Evolutionary conservation across 306 rosid genomes (phyloP).

Genomic region (Vigna radiata): DNA sequence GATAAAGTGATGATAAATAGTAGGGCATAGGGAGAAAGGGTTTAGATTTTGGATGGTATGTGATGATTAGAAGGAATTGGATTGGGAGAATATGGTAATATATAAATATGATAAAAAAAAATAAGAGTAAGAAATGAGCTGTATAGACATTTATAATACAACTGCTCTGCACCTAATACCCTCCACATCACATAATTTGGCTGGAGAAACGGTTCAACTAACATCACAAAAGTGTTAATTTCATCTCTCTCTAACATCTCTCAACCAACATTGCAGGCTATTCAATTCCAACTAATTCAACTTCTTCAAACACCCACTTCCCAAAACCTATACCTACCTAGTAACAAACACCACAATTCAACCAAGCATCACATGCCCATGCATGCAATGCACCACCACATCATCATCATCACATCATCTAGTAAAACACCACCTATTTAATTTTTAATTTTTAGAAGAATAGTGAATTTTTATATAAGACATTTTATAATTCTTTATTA

Average conservation of each 20-base stretch:
- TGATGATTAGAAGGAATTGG: constrained; percentile 25
- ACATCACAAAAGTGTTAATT: constrained; percentile 39
- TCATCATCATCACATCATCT: too few relatives aligned
- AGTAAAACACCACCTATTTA: too few relatives aligned
- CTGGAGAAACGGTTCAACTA: constrained; percentile 62
- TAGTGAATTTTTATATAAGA: too few relatives aligned
- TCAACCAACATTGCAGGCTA: constrained; percentile 54
- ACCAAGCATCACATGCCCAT: not conserved
- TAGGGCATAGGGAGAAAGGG: not conserved
- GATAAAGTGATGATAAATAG: not conserved
- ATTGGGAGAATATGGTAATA: too few relatives aligned
- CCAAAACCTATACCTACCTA: not conserved
- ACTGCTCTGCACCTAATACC: constrained; percentile 58
- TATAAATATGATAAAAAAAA: not conserved
- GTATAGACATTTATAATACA: constrained; percentile 57
- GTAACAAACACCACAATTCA: not conserved
- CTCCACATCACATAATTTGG: constrained; percentile 51
- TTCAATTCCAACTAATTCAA: constrained; percentile 43
- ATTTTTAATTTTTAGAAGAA: too few relatives aligned
- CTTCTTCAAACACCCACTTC: not conserved
- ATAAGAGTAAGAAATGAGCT: constrained; percentile 32
- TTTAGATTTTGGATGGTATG: too few relatives aligned
- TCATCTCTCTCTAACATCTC: constrained; percentile 8
- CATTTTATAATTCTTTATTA: too few relatives aligned
- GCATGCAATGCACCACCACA: too few relatives aligned